phyloP scores from a whole-genome alignment of 2,329 filamentous ascomycete genomes.

The Fusarium liriodendri region DNA sequence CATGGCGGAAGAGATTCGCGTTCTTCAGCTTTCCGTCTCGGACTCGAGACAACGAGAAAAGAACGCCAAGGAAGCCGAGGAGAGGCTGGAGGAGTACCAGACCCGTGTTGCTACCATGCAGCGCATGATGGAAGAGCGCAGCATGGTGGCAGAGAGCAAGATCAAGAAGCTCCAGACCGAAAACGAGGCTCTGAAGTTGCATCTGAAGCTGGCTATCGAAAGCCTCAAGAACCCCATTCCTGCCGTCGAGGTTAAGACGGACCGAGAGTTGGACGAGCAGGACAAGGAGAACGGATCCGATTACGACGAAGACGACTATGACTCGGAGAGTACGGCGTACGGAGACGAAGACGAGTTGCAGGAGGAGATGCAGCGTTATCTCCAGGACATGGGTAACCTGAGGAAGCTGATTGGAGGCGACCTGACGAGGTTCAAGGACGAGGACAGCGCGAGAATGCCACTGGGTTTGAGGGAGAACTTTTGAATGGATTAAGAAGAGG shows the following conservation, averaged over 20 bases:
- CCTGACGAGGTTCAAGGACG: slow-evolving; percentile 73
- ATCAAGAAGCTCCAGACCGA: slow-evolving; percentile 90
- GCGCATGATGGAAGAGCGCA: slow-evolving; percentile 93
- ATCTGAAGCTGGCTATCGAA: slow-evolving; percentile 86
- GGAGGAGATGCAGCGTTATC: slow-evolving; percentile 84
- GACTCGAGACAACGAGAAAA: slow-evolving; percentile 76
- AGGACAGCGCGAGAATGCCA: slow-evolving; percentile 66
- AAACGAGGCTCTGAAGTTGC: slow-evolving; percentile 88
- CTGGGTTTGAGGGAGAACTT: slow-evolving; percentile 58
- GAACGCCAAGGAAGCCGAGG: slow-evolving; percentile 81
- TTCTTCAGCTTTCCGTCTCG: slow-evolving; percentile 80
- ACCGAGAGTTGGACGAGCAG: slow-evolving; percentile 46
- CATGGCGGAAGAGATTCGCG: slow-evolving; percentile 95
- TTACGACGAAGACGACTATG: slow-evolving; percentile 71
- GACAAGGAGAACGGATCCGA: slow-evolving; percentile 57
- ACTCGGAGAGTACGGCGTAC: slow-evolving; percentile 58
- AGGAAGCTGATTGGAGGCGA: slow-evolving; percentile 77
- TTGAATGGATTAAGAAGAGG: slow-evolving; percentile 29
- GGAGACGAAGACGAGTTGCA: slow-evolving; percentile 74
- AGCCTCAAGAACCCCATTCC: slow-evolving; percentile 94
- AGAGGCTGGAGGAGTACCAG: slow-evolving; percentile 94
- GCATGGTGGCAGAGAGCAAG: slow-evolving; percentile 91
- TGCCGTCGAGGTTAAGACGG: slow-evolving; percentile 55
- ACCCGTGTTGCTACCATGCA: slow-evolving; percentile 90
- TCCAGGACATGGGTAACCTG: slow-evolving; percentile 83